Evolutionary conservation across 371 early-diverging fungal genomes (phyloP), one percentile per base, ranked within the genome.

Genomic region (Haplosporangium sp.): DNA sequence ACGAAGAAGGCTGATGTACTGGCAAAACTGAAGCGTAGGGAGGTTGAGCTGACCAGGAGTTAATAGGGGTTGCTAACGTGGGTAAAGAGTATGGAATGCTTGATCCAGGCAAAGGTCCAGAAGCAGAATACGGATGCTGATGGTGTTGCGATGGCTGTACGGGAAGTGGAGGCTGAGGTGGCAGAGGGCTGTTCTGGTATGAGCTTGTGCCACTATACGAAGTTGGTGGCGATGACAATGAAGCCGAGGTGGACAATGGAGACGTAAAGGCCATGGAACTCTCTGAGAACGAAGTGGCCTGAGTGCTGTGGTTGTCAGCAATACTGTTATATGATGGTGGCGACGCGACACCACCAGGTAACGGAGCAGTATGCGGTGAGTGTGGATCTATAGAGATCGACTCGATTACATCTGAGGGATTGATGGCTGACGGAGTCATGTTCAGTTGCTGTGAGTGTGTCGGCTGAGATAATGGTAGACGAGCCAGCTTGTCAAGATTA

Each of bases 171-270:
- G 60, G 60, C 18, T 42, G 21, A 2, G 71, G 64, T 29, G 42
- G 38, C 43, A 53, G 43, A 18, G 63, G 54, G 23, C 67, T 67
- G 38, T 50, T 56, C 29, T 67, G 66, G 41, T 67, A 58, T 6
- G 73, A 59, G 0, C 14, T 37, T 1, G 60, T 20, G 37, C 20
- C 58, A n/a, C 42, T 57, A 21, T 51, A 21, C 3, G 50, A 10
- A 18, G 65, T 55, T 41, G 10, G 59, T 1, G 72, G 72, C 43
- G 66, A 45, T 11, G 53, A 40, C 9, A 41, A 29, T 5, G 55
- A 20, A 3, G 38, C 29, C 2, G 40, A 18, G 21, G 56, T 55
- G 6, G 73, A 62, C 62, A 67, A 72, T 53, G 69, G 63, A 14
- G 41, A 46, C 23, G 55, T 14, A 11, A 61, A 37, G 16, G 56